Evolutionary conservation across 1,284 basidiomycete species (phyloP).

Genomic region (Ganoderma meredithae): DNA sequence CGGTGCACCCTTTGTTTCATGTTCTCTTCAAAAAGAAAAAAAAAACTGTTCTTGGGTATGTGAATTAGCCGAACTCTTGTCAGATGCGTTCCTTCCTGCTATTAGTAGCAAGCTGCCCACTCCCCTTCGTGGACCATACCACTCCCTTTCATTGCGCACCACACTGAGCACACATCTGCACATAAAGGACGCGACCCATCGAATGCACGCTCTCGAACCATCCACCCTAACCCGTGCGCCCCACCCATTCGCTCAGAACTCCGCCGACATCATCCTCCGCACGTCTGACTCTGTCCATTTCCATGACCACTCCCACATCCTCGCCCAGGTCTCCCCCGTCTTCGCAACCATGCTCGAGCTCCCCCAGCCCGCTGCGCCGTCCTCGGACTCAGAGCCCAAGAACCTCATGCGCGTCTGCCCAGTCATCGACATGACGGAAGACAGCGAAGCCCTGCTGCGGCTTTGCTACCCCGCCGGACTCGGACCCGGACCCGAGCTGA

Average conservation of each 20-base stretch:
- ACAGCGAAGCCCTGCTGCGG: conserved; percentile 42
- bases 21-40: too few relatives aligned
- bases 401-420: background rate
- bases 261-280: conserved; percentile 28
- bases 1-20: too few relatives aligned
- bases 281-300: conserved; percentile 22
- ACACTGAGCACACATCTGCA: background rate
- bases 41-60: too few relatives aligned
- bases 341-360: conserved; percentile 31
- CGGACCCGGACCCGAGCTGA: conserved; percentile 7
- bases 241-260: conserved; percentile 20
- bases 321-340: conserved; percentile 40
- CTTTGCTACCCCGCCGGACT: conserved; percentile 46
- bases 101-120: background rate
- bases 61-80: too few relatives aligned
- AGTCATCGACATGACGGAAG: conserved; percentile 44
- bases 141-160: background rate
- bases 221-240: background rate
- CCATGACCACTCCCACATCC: conserved; percentile 28
- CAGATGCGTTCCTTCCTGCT: too few relatives aligned
- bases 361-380: conserved; percentile 17
- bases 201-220: background rate
- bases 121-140: background rate
- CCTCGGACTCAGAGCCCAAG: background rate
- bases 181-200: background rate